Base-by-base conservation (phyloP, 2,329 filamentous ascomycete species). In the Hypoxylon sp. region DNA sequence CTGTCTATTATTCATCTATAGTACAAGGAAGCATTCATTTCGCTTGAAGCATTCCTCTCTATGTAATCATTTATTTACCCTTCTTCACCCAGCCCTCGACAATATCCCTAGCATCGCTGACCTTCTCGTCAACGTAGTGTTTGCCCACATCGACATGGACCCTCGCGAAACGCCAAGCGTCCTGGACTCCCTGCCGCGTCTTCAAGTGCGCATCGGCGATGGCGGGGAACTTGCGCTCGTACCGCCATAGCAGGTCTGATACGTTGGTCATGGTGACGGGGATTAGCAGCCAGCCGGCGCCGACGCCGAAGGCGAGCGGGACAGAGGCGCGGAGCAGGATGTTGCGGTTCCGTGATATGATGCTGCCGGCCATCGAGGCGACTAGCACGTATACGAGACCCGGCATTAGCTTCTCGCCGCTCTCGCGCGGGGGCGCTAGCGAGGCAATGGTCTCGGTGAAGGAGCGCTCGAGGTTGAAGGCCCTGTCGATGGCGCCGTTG, bases 201-300 rank as follows among this genome's bases (percentile, higher is more conserved):
- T 87, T 84, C 68, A 95, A 75, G 82, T 99, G 96, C 63, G 92
- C 88, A 74, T 97, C 91, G 17, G 93, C 92, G 60, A 99, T 80
- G 17, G 87, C 91, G 3, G 96, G 96, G 78, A 94, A 92, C 76
- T 87, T 89, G 86, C 97, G 88, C 89, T 99, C 96, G 80, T 96
- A 99, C 79, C 89, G 90, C 96, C 96, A 99, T 50, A 92, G 83
- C 78, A 98, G 84, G 77, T 95, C 91, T 47, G 91, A 90, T 29
- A 97, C 89, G 81, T 99, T 99, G 79, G 89, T 85, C 87, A 94
- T 97, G 46, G 96, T 99, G 71, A 96, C 85, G 48, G 96, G 96
- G 53, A 99, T 83, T 42, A 97, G 90, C 68, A 90, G 85, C 89
- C 94, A 96, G 65, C 93, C 94, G 62, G 94, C 92, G 62, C 90